Base-by-base conservation (phyloP, 345 rosid species). In the Populus deltoides region DNA sequence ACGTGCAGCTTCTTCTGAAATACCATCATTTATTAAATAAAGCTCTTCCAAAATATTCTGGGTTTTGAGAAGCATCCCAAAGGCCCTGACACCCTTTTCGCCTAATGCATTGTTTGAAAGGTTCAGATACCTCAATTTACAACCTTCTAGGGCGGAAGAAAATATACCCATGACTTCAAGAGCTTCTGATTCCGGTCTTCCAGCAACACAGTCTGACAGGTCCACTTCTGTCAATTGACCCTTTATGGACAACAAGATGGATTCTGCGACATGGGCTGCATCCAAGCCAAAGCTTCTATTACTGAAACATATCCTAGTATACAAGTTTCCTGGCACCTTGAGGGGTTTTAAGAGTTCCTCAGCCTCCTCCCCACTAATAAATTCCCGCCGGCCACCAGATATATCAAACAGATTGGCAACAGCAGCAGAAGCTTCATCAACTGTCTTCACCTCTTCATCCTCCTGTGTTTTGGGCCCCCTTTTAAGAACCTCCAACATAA, bases 101-200 rank as follows among this genome's bases (percentile, higher is more conserved):
- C 99, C 98, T 84, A 95, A 79, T 67, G 99, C 99, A 75, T 95
- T 95, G 25, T 95, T 83, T 41, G 99, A 95, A 63, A 95, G 91
- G 83, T 95, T 88, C 78, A 95, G 85, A 76, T 79, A 93, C 61
- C 77, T 90, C 84, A 95, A 86, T 73, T 83, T 65, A 79, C 92
- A 80, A 67, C 93, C 97, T 86, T 91, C 90, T 77, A 95, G 72
- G 8, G 99, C 92, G 13, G 87, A 75, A 15, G 99, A 88, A 78
- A 95, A 93, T 29, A 91, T 84, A 17, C 72, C 81, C 97, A 95
- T 95, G 73, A 95, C 97, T 24, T 95, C 91, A 81, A 95, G 94
- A 78, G 99, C 98, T 86, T 92, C 99, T 59, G 74, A 84, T 86
- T 93, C 98, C 0, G 96, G 91, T 71, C 99, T 88, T 83, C 98